Evolutionary conservation across 2,329 filamentous ascomycete species (phyloP), one percentile per base, ranked within the genome.

Genomic region (Mollisia scopiformis): DNA sequence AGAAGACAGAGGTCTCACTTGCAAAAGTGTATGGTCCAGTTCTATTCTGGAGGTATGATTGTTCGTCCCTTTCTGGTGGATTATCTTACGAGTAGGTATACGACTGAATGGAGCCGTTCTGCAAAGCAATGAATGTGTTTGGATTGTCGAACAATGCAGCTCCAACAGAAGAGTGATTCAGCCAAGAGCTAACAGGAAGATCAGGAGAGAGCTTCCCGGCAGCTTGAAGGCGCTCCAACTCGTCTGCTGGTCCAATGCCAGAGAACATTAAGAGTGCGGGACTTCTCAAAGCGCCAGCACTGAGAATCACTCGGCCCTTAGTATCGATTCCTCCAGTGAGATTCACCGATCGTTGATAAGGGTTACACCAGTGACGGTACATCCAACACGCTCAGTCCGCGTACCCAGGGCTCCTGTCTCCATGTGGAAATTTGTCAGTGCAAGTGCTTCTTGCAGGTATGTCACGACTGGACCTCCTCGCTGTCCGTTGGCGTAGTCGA

Each of bases 91-190:
- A 75, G 68, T 83, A 78, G 10, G 67, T 72, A 68, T 82, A 84
- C 0, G 82, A 81, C n/a, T 78, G 58, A 51, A 85, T 69, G 2
- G 71, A 63, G 79, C 74, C 3, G 72, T 72, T 1, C 75, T 75
- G 7, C 19, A 2, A 1, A 84, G 73, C 78, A 68, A 84, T 80
- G 62, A 80, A 82, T 1, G 82, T 84, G 62, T 84, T 84, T 5
- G 83, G 81, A 66, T 84, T 85, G 67, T 84, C 82, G 63, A 83
- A 85, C 28, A 84, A 77, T 33, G 78, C 78, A 14, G 76, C 72
- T 46, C 82, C 82, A 3, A 85, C 77, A 4, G 76, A 74, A 0
- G 75, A 75, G 67, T 81, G 82, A 68, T 80, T 77, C 60, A 85
- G 76, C 81, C 81, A 84, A 23, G 66, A 68, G 51, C 69, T 68